Evolutionary conservation across 768 basidiomycete genomes (phyloP).

Genomic region (Tricholoma saponaceum): DNA sequence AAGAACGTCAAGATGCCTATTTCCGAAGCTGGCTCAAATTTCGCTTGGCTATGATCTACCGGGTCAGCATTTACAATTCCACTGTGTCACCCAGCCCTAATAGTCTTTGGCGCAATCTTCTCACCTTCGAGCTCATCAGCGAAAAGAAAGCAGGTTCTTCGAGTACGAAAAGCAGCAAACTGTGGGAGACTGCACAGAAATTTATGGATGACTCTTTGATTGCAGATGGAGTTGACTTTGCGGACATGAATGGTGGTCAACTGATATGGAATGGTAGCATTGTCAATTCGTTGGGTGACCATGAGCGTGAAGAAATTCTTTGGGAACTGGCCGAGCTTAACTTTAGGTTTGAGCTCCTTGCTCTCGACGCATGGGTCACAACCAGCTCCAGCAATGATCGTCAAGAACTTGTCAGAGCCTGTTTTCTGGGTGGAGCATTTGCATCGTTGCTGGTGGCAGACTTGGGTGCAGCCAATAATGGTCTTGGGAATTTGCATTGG

Average conservation of each 20-base stretch:
- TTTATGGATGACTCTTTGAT: not conserved
- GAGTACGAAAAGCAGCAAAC: not conserved
- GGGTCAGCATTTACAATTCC: not conserved
- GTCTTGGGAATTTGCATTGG: not conserved
- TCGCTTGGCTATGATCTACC: not conserved
- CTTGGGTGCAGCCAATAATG: not conserved
- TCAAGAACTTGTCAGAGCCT: not conserved
- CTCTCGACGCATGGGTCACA: not conserved
- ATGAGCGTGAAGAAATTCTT: not conserved
- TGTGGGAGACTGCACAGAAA: not conserved
- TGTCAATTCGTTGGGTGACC: not conserved
- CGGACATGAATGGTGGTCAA: not conserved
- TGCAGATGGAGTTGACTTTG: not conserved
- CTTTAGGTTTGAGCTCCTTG: not conserved
- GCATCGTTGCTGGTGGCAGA: not conserved
- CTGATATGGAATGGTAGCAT: not conserved
- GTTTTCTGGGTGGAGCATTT: not conserved
- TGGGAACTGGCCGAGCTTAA: not conserved
- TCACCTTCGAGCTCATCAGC: not conserved
- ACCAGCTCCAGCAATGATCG: not conserved
- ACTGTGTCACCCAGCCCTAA: not conserved
- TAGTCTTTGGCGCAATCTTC: not conserved
- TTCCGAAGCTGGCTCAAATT: not conserved
- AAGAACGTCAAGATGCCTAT: not conserved
- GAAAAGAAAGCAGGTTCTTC: not conserved